Conservation (phyloP, 768 basidiomycete species). For the Suillus hirtellus region DNA sequence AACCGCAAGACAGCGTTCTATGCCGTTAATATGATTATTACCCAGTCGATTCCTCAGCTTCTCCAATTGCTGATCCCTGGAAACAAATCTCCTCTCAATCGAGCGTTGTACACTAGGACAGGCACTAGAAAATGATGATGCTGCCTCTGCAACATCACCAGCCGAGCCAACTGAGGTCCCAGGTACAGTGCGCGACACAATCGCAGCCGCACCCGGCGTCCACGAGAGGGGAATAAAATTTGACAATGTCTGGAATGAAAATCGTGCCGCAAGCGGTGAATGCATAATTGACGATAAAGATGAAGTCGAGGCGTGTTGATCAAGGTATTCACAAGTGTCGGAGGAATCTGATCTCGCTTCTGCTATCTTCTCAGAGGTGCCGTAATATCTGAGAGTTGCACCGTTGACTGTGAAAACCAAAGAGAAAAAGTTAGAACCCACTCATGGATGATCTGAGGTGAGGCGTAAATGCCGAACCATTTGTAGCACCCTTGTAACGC, state of each 20-base stretch:
- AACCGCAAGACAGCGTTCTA: constrained; percentile 23
- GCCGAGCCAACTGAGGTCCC: constrained; percentile 16
- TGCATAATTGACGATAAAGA: constrained; percentile 51
- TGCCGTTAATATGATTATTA: constrained; percentile 29
- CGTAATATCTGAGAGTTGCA: constrained; percentile 40
- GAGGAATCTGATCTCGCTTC: constrained; percentile 12
- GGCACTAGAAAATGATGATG: constrained; percentile 14
- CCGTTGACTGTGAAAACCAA: constrained; percentile 36
- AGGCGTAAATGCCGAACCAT: constrained; percentile 66
- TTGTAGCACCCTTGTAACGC: constrained; percentile 34
- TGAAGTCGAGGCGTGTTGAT: constrained; percentile 33
- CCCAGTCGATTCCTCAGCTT: constrained; percentile 59
- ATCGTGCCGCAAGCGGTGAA: constrained; percentile 54
- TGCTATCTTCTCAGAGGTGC: constrained; percentile 28
- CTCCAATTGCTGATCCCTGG: constrained; percentile 66
- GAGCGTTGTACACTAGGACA: constrained; percentile 15
- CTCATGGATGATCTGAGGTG: constrained; percentile 47
- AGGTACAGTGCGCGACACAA: constrained; percentile 26
- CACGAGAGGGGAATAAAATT: constrained; percentile 59
- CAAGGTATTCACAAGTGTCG: constrained; percentile 27
- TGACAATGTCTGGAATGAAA: constrained; percentile 60
- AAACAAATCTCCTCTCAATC: constrained; percentile 46
- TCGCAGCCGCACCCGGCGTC: constrained; percentile 42
- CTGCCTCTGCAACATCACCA: constrained; percentile 15
- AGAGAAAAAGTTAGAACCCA: constrained; percentile 54